Conservation (phyloP, 352 stramenopile genomes). For the Phytophthora ramorum region DNA sequence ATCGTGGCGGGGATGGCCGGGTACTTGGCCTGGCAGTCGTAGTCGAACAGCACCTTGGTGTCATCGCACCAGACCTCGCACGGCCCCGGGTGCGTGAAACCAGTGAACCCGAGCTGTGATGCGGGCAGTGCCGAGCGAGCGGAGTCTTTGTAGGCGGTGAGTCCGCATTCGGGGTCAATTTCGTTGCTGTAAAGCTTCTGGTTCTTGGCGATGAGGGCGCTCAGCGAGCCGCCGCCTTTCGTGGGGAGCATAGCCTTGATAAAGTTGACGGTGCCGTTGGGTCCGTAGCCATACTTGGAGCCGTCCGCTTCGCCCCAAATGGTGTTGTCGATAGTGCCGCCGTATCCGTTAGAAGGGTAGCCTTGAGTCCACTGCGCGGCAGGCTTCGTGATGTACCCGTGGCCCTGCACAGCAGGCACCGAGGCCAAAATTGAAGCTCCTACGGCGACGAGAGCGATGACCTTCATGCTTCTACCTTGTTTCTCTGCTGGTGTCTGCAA, state of each 20-base stretch:
- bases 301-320: constrained; percentile 45
- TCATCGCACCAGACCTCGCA: constrained; percentile 73
- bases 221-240: constrained; percentile 45
- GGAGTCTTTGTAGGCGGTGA: constrained; percentile 48
- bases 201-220: constrained; percentile 52
- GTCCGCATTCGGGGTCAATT: constrained; percentile 43
- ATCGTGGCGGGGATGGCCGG: constrained; percentile 38
- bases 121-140: constrained; percentile 43
- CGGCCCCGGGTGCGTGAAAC: constrained; percentile 62
- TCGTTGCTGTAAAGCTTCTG: constrained; percentile 48
- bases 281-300: constrained; percentile 52
- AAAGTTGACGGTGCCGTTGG: constrained; percentile 42
- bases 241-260: constrained; percentile 43
- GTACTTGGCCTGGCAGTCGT: constrained; percentile 59
- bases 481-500: constrained; percentile 17
- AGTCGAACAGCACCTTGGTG: constrained; percentile 53
- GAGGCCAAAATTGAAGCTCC: constrained; percentile 31
- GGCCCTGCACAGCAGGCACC: constrained; percentile 24
- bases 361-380: constrained; percentile 40
- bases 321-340: constrained; percentile 47
- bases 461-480: constrained; percentile 34
- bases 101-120: constrained; percentile 46
- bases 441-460: constrained; percentile 32
- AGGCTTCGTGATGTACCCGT: constrained; percentile 59
- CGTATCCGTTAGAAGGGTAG: constrained; percentile 56